Evolutionary conservation across 129 eudicot genomes (phyloP).

Genomic region (Saposhnikovia divaricata): DNA sequence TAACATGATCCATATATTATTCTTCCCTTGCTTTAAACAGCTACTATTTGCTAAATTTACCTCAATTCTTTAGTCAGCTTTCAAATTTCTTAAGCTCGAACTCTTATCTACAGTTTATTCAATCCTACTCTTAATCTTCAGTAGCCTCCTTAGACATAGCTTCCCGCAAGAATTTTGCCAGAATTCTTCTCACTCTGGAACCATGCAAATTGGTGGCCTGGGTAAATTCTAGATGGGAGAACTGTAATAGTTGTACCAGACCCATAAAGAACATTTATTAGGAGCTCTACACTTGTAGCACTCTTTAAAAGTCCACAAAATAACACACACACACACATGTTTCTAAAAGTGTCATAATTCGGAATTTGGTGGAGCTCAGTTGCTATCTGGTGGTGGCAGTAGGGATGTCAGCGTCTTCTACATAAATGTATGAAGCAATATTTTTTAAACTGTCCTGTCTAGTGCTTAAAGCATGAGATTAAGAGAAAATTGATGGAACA

Average conservation of each 20-base stretch:
- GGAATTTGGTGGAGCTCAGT: not conserved
- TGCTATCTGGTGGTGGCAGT: not conserved
- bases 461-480: not conserved
- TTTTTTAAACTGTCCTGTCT: not conserved
- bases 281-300: not conserved
- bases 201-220: not conserved
- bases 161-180: not conserved
- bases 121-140: not conserved
- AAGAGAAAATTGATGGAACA: not conserved
- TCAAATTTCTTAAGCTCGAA: not conserved
- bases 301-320: not conserved
- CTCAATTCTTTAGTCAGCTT: not conserved
- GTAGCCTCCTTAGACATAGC: not conserved
- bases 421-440: not conserved
- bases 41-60: not conserved
- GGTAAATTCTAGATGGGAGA: not conserved
- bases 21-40: not conserved
- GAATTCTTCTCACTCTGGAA: not conserved
- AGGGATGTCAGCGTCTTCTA: not conserved
- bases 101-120: not conserved
- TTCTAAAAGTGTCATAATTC: too few species aligned
- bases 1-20: not conserved
- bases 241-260: not conserved
- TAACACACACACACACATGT: not conserved
- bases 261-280: not conserved